Base-by-base conservation (phyloP, 164 flowering plant species). In the Umbilicus rupestris region DNA sequence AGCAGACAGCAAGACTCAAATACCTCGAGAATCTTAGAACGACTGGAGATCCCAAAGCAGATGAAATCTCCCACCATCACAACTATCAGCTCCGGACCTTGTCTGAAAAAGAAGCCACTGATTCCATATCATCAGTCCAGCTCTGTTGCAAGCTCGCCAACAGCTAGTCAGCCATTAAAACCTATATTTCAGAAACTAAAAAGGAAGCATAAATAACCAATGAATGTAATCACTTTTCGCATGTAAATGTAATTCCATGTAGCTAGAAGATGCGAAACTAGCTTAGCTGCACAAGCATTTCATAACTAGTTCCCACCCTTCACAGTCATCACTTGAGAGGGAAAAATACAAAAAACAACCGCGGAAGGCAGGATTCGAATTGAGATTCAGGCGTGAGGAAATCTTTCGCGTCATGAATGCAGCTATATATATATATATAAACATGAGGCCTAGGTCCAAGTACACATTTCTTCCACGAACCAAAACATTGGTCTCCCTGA, bases 381-480 rank as follows among this genome's bases (percentile, higher is more conserved):
- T n/a, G n/a, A n/a, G n/a, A n/a, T n/a, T n/a, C n/a, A n/a, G n/a
- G n/a, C n/a, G n/a, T n/a, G n/a, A n/a, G n/a, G n/a, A n/a, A n/a
- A n/a, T n/a, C n/a, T n/a, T n/a, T n/a, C n/a, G n/a, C 79, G 37
- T 96, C 91, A 71, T 91, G 91, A 16, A 94, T 89, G 70, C 91
- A 87, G 74, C 91, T 97, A 85, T 91, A 74, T 0, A 97, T 96
- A 66, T 91, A 94, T 66, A 94, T 85, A 60, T 88, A 83, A 67
- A 95, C 81, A 64, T 91, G 97, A 28, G 96, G 96, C 52, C 90
- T 83, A 12, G 98, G 97, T 71, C 98, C 98, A 2, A 97, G 96
- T n/a, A n/a, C n/a, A n/a, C 69, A 82, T n/a, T 42, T 96, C 98
- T 66, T 96, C 97, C 37, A 97, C 86, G 63, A 85, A 64, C 75